Evolutionary conservation across 192 early-diverging fungal genomes (phyloP).

Genomic region (Coemansia sp.): DNA sequence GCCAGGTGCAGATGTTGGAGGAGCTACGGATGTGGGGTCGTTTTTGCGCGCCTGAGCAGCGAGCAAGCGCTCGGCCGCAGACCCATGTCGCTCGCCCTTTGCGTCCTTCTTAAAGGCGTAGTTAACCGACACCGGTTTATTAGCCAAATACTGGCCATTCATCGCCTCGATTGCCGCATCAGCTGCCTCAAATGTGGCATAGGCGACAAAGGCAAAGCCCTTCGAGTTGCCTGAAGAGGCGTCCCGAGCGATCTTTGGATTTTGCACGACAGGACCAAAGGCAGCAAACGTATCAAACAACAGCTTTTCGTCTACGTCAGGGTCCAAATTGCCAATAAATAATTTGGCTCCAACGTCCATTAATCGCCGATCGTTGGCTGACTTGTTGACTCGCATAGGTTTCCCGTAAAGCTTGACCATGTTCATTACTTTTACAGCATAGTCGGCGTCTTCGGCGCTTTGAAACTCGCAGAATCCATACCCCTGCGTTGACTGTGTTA

Average conservation of each 20-base stretch:
- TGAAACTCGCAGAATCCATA: slow-evolving; percentile 97
- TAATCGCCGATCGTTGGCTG: slow-evolving; percentile 80
- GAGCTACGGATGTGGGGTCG: slow-evolving; percentile 28
- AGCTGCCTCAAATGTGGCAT: slow-evolving; percentile 92
- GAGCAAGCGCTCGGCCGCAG: slow-evolving; percentile 89
- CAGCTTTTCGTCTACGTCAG: slow-evolving; percentile 87
- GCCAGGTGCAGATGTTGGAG: neutral
- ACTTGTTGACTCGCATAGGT: slow-evolving; percentile 94
- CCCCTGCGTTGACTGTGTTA: slow-evolving; percentile 92
- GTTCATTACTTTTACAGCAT: slow-evolving; percentile 96
- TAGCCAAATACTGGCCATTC: slow-evolving; percentile 96
- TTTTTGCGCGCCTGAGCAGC: slow-evolving; percentile 89
- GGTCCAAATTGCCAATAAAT: slow-evolving; percentile 96
- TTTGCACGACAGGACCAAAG: slow-evolving; percentile 90
- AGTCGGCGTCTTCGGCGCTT: slow-evolving; percentile 94
- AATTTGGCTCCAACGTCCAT: slow-evolving; percentile 95
- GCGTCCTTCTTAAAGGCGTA: slow-evolving; percentile 99
- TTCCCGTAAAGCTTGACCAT: slow-evolving; percentile 95
- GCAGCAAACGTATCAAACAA: slow-evolving; percentile 94
- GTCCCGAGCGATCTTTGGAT: slow-evolving; percentile 87
- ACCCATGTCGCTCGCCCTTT: slow-evolving; percentile 96
- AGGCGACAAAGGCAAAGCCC: slow-evolving; percentile 93
- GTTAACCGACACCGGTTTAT: slow-evolving; percentile 86
- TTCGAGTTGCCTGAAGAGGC: slow-evolving; percentile 82
- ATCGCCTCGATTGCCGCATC: slow-evolving; percentile 98